Percentiles rank a stretch among this genome's conserved stretches.
phyloP scores from a whole-genome alignment of 768 basidiomycete species.

The Boletus huronensis region DNA sequence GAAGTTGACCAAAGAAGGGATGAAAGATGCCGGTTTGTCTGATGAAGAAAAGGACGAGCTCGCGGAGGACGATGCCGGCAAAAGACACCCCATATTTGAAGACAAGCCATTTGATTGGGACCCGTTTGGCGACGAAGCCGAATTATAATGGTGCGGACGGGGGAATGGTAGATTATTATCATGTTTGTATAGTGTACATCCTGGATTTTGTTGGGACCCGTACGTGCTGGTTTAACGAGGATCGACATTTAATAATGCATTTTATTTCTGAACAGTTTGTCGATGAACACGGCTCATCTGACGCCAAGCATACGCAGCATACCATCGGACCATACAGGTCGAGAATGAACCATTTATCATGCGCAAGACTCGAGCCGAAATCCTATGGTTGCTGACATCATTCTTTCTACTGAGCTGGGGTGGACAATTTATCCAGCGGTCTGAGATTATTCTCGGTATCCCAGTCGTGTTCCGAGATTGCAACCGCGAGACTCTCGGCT shows the following conservation, averaged over 20 bases:
- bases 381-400: no score
- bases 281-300: no score
- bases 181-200: slow-evolving; percentile 7
- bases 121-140: slow-evolving; percentile 28
- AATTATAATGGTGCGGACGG: slow-evolving; percentile 9
- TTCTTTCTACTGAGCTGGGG: no score
- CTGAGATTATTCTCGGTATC: no score
- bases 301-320: no score
- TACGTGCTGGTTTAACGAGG: neutral
- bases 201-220: neutral
- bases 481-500: no score
- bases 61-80: neutral
- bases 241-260: neutral
- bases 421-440: no score
- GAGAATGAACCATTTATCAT: no score
- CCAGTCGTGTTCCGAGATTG: no score
- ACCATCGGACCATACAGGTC: no score
- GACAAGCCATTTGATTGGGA: slow-evolving; percentile 33
- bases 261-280: no score
- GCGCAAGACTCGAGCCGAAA: no score
- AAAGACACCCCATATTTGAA: slow-evolving; percentile 22
- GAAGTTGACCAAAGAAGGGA: slow-evolving; percentile 28
- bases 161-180: slow-evolving; percentile 3
- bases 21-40: slow-evolving; percentile 24
- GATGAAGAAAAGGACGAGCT: slow-evolving; percentile 28